These are phyloP conservation scores for Orbilia oligospora DNA, from an alignment of 2,329 filamentous ascomycete species.

Conservation along the genomic window DNA sequence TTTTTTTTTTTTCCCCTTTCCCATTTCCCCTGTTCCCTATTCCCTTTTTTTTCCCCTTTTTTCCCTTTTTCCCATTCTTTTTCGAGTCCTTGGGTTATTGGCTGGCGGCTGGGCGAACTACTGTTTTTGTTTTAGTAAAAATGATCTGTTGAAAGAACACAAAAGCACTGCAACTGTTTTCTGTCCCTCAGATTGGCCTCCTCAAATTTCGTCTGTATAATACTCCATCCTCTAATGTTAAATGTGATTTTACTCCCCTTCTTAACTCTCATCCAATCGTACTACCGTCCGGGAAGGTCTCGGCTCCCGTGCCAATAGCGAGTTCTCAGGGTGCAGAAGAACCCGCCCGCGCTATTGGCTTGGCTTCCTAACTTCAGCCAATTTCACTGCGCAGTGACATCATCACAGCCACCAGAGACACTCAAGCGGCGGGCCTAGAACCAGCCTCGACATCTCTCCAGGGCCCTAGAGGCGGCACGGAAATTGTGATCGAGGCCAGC, in stretches of 20 bases:
- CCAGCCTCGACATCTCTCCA: conserved; percentile 35
- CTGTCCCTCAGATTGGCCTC: conserved; percentile 5
- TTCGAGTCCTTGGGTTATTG: background rate
- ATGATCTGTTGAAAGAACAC: conserved; percentile 12
- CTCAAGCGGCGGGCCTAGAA: conserved; percentile 56
- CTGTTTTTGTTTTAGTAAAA: conserved; percentile 11
- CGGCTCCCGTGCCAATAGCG: conserved; percentile 39
- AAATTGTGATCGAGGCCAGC: conserved; percentile 33
- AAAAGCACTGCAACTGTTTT: conserved; percentile 3
- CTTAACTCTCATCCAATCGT: conserved; percentile 8
- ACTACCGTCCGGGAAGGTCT: conserved; percentile 19
- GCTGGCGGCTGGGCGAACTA: conserved; percentile 19
- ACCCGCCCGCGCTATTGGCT: conserved; percentile 34
- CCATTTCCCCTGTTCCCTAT: background rate
- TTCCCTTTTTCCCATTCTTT: too few species aligned
- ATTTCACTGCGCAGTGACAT: conserved; percentile 48
- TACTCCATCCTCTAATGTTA: conserved; percentile 17
- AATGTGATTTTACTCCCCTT: conserved; percentile 13
- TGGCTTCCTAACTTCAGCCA: conserved; percentile 40
- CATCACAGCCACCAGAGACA: conserved; percentile 37
- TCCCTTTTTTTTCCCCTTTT: too few species aligned
- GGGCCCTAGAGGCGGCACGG: conserved; percentile 42
- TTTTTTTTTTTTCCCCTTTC: background rate
- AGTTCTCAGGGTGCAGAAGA: conserved; percentile 12
- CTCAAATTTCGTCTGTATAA: conserved; percentile 32